Percentiles rank a stretch among this genome's conserved stretches.
Conservation (phyloP, 768 basidiomycete genomes). For the Pleurotus tuoliensis region DNA sequence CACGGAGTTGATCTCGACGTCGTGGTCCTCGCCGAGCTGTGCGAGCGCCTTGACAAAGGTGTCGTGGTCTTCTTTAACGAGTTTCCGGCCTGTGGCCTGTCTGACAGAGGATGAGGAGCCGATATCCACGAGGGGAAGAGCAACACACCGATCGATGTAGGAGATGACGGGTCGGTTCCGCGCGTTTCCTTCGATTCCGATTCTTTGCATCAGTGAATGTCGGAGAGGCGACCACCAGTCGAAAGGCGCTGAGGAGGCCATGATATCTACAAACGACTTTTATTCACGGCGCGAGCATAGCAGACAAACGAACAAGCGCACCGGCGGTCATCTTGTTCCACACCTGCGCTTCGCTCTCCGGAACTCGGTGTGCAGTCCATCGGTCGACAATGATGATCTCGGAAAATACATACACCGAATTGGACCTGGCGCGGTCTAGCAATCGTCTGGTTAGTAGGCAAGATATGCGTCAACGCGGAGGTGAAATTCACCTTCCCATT, state of each 20-base stretch:
- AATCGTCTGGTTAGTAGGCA: neutral
- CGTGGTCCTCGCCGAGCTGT: neutral
- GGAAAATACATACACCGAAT: neutral
- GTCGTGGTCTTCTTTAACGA: neutral
- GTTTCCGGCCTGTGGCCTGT: slow-evolving; percentile 1
- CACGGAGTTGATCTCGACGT: neutral
- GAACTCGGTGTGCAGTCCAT: neutral
- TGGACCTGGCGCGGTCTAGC: slow-evolving; percentile 3
- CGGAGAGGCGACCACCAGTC: slow-evolving; percentile 6
- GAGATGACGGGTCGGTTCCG: neutral
- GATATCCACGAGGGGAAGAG: neutral
- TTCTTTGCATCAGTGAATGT: neutral
- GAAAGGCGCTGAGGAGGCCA: neutral
- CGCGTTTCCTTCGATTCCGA: neutral
- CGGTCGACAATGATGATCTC: slow-evolving; percentile 2
- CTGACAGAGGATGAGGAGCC: neutral
- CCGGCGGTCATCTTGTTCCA: slow-evolving; percentile 9
- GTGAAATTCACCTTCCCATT: slow-evolving; percentile 5
- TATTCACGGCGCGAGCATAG: neutral
- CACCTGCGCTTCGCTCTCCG: neutral
- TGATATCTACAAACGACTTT: neutral
- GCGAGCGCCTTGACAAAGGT: neutral
- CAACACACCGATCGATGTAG: slow-evolving; percentile 7
- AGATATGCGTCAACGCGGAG: neutral
- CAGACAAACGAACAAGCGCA: neutral